phyloP scores from a whole-genome alignment of 2,329 filamentous ascomycete species.

The Penicillium sumatraense region DNA sequence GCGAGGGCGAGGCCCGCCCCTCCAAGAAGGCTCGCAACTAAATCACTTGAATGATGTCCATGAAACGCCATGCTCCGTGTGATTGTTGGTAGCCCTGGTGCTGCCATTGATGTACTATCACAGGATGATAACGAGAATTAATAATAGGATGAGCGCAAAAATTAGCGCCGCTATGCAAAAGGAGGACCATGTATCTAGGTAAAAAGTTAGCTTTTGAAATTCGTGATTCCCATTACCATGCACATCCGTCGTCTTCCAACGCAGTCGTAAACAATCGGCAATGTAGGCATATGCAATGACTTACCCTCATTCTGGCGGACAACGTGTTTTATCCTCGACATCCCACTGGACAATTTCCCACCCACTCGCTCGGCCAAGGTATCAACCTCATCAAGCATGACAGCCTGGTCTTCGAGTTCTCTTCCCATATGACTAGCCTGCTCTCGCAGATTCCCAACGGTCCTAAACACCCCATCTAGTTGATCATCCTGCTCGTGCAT shows the following conservation, averaged over 20 bases:
- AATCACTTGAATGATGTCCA: constrained; percentile 20
- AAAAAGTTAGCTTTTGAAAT: constrained; percentile 27
- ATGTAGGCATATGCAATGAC: constrained; percentile 32
- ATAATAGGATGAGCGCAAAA: constrained; percentile 80
- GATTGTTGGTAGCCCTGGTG: constrained; percentile 21
- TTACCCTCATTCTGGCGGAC: constrained; percentile 89
- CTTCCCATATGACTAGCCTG: constrained; percentile 96
- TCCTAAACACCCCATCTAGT: constrained; percentile 88
- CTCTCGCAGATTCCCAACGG: constrained; percentile 84
- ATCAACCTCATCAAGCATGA: constrained; percentile 86
- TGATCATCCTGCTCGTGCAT: constrained; percentile 95
- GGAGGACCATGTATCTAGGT: constrained; percentile 71
- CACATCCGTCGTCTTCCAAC: constrained; percentile 2
- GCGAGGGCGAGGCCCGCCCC: constrained; percentile 47
- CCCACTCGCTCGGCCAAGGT: constrained; percentile 83
- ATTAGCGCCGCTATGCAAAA: constrained; percentile 92
- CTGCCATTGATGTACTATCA: constrained; percentile 47
- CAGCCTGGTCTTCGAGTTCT: constrained; percentile 91
- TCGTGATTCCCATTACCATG: constrained; percentile 24
- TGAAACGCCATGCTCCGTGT: constrained; percentile 26
- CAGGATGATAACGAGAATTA: constrained; percentile 75
- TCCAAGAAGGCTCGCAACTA: constrained; percentile 47
- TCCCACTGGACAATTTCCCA: constrained; percentile 79
- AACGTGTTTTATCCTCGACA: constrained; percentile 84
- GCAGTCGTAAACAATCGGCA: constrained; percentile 6